Conservation (phyloP, 768 basidiomycete species). For the Asterophora lycoperdoides region DNA sequence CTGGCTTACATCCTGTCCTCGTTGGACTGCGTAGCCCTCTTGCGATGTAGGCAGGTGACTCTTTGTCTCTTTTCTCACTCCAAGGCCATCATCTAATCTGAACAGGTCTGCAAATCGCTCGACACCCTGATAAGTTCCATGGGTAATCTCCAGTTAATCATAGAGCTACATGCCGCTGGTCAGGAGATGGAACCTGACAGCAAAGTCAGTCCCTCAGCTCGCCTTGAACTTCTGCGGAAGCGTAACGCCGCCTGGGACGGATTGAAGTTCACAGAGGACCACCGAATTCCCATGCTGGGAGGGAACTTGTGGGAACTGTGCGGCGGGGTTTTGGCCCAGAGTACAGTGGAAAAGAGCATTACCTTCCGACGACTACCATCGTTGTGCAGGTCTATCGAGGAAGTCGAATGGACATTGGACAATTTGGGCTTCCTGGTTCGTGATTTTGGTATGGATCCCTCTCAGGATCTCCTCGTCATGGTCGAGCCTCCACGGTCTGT, state of each 20-base stretch:
- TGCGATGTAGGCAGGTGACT: constrained; percentile 26
- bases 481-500: constrained; percentile 39
- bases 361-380: constrained; percentile 50
- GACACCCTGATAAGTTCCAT: constrained; percentile 23
- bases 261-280: constrained; percentile 30
- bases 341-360: constrained; percentile 25
- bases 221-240: constrained; percentile 35
- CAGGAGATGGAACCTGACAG: constrained; percentile 35
- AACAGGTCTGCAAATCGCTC: constrained; percentile 32
- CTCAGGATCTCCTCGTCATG: constrained; percentile 59
- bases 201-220: constrained; percentile 24
- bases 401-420: constrained; percentile 40
- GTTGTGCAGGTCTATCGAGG: constrained; percentile 39
- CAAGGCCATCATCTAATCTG: background rate
- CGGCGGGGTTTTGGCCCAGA: constrained; percentile 52
- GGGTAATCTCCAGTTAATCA: constrained; percentile 34
- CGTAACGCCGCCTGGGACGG: constrained; percentile 37
- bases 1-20: constrained; percentile 9
- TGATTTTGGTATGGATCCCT: constrained; percentile 65
- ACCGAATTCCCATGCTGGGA: constrained; percentile 33
- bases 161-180: constrained; percentile 43
- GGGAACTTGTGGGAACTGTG: constrained; percentile 55
- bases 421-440: constrained; percentile 34
- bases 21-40: constrained; percentile 17
- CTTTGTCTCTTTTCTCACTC: too few relatives aligned